Percentiles rank a stretch among this genome's conserved stretches.
Evolutionary conservation across 495 filamentous ascomycete genomes (phyloP).

Genomic region (Endocarpon pusillum): DNA sequence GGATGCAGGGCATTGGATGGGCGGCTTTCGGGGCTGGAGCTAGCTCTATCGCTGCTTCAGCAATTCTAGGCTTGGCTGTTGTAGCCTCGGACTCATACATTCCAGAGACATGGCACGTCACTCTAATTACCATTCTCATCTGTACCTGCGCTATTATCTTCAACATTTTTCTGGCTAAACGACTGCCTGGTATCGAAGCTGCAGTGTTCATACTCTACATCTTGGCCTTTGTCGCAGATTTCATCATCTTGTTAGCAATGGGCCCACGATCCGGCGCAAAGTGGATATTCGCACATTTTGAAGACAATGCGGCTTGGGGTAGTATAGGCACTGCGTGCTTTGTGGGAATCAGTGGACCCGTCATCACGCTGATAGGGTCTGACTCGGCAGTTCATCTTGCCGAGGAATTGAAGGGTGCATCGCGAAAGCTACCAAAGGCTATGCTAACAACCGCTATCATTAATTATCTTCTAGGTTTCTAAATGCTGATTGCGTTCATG

Average conservation of each 20-base stretch:
- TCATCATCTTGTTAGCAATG: constrained; percentile 24
- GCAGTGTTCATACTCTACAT: constrained; percentile 26
- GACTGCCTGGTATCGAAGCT: constrained; percentile 23
- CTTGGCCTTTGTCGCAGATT: constrained; percentile 28
- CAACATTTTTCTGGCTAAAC: constrained; percentile 19
- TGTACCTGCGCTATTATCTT: constrained; percentile 16
- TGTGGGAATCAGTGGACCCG: constrained; percentile 15
- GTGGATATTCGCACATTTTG: constrained; percentile 20
- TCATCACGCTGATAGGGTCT: constrained; percentile 18
- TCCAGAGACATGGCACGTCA: constrained; percentile 24
- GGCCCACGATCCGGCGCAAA: constrained; percentile 12
- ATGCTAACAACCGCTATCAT: constrained; percentile 15
- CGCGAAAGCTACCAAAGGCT: constrained; percentile 17
- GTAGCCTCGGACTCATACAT: constrained; percentile 10
- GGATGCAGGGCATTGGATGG: too few relatives aligned
- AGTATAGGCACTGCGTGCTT: constrained; percentile 21
- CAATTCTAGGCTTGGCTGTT: neutral
- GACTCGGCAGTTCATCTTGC: constrained; percentile 27
- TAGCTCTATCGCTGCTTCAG: neutral
- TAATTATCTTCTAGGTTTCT: constrained; percentile 21
- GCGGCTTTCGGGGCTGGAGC: neutral
- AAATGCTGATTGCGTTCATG: constrained; percentile 17
- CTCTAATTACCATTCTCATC: constrained; percentile 20
- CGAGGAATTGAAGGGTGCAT: constrained; percentile 23
- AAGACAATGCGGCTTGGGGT: constrained; percentile 22